Base-by-base conservation (phyloP, 768 basidiomycete species). In the Fomitopsis serialis region DNA sequence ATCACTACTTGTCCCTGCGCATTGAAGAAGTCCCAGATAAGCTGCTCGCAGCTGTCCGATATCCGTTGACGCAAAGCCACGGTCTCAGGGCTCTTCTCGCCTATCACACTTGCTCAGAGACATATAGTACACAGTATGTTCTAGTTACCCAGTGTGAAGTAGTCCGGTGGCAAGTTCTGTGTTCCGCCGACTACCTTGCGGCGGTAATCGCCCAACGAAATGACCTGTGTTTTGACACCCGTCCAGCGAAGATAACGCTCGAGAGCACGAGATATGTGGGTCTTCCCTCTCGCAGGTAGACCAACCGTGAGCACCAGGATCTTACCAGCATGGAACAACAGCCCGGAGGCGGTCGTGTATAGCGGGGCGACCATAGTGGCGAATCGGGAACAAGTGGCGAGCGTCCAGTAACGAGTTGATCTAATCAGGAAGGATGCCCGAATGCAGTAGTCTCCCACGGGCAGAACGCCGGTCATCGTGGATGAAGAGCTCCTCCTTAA, bases 191-290 rank as follows among this genome's bases (percentile, higher is more conserved):
- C 73, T 0, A 85, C 82, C 76, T 92, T 92, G 49, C 97, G 74
- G 44, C 97, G 82, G 69, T 96, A 94, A 70, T 99, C 97, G 21
- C 97, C 97, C 10, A 99, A 75, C 6, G 93, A 95, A 52, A 98
- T 85, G 50, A 98, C 97, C 58, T 88, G 82, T 0, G 93, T 96
- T 70, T 96, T 98, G 50, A 99, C 91, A 27, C 97, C 97, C 70
- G 92, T 90, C 97, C 97, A 99, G 68, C 93, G 79, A 1, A 99
- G 79, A 70, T 99, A 99, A n/a, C 97, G 84, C 68, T 98, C 96
- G 12, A 98, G 78, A 7, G 96, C 87, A 36, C 95, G 81, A 1
- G 94, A 96, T 53, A 98, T 92, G 68, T 99, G 97, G 0, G 97
- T 99, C 73, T 97, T 97, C 32, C 94, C 93, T 50, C 93, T 82